Conservation (phyloP, 805 yeast genomes). For the Barnettozyma pratensis region DNA sequence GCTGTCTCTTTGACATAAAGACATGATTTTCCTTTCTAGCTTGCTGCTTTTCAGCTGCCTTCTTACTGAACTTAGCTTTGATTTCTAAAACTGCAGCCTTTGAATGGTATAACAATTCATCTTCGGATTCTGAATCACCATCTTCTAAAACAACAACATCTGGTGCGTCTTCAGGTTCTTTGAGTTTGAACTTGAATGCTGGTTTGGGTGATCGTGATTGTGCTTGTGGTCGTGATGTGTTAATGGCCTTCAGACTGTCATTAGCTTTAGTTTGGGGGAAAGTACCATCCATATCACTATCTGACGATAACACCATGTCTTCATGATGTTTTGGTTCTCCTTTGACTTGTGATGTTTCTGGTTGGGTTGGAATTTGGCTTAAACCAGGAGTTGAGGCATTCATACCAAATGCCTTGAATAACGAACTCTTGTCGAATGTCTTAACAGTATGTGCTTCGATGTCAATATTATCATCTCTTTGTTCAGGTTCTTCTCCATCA, state of each 20-base stretch:
- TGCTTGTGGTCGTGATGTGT: background rate
- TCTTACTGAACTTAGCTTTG: slow-evolving; percentile 30
- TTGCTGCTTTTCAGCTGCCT: slow-evolving; percentile 8
- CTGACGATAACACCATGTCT: slow-evolving; percentile 9
- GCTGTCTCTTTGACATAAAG: slow-evolving; percentile 21
- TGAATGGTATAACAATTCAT: slow-evolving; percentile 16
- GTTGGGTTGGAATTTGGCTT: slow-evolving; percentile 8
- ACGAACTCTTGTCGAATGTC: slow-evolving; percentile 14
- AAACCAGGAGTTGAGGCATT: background rate
- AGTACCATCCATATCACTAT: slow-evolving; percentile 8
- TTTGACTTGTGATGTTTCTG: slow-evolving; percentile 3
- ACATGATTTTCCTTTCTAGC: slow-evolving; percentile 12
- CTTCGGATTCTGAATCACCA: slow-evolving; percentile 19
- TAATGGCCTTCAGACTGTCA: background rate
- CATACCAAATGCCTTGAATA: slow-evolving; percentile 22
- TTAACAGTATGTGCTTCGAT: slow-evolving; percentile 14
- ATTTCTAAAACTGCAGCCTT: slow-evolving; percentile 32
- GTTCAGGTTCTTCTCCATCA: slow-evolving; percentile 10
- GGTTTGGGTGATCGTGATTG: background rate
- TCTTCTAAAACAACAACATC: slow-evolving; percentile 17
- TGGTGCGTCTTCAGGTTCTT: slow-evolving; percentile 3
- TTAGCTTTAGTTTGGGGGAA: background rate
- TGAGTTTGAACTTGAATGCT: background rate
- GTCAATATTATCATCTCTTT: slow-evolving; percentile 3
- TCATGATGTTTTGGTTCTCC: background rate